These are phyloP conservation scores for Ensete glaucum DNA, from an alignment of 176 grass and related monocot species.

Conservation along the genomic window DNA sequence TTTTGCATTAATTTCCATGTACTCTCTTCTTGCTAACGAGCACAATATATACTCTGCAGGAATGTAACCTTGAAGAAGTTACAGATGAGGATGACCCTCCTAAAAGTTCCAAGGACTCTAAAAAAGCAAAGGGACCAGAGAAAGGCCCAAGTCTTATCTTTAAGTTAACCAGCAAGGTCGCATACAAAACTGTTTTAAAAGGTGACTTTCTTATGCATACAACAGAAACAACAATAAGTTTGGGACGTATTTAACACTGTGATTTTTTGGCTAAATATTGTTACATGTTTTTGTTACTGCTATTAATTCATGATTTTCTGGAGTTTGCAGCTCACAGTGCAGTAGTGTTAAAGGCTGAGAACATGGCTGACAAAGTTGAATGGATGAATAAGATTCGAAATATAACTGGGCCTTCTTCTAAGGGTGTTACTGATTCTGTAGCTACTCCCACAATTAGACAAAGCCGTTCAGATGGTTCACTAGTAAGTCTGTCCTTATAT, in stretches of 20 bases:
- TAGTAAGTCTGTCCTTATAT: conserved; percentile 36
- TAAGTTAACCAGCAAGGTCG: conserved; percentile 68
- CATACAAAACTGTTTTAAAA: conserved; percentile 90
- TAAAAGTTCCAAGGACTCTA: conserved; percentile 66
- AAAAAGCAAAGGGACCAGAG: conserved; percentile 45
- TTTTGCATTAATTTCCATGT: no score
- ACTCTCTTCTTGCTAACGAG: background rate
- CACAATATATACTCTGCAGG: conserved; percentile 25
- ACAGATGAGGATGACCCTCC: conserved; percentile 55
- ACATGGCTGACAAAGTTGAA: conserved; percentile 63
- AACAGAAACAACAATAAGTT: background rate
- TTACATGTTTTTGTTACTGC: background rate
- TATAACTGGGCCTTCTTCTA: conserved; percentile 22
- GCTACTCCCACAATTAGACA: conserved; percentile 33
- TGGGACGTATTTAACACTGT: background rate
- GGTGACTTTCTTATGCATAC: conserved; percentile 30
- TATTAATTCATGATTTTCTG: background rate
- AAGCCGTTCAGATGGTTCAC: conserved; percentile 62
- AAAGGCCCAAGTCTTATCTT: conserved; percentile 52
- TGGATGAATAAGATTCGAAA: conserved; percentile 60
- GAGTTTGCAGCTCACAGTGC: conserved; percentile 41
- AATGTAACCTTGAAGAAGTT: conserved; percentile 66
- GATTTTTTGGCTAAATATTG: conserved; percentile 7
- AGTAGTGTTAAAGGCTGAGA: conserved; percentile 78
- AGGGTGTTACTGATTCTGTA: conserved; percentile 17